A percentile compares a stretch with the other conserved stretches of the same genome.
Evolutionary conservation across 257 asterid genomes (phyloP).

Genomic region (Dorcoceras hygrometricum): DNA sequence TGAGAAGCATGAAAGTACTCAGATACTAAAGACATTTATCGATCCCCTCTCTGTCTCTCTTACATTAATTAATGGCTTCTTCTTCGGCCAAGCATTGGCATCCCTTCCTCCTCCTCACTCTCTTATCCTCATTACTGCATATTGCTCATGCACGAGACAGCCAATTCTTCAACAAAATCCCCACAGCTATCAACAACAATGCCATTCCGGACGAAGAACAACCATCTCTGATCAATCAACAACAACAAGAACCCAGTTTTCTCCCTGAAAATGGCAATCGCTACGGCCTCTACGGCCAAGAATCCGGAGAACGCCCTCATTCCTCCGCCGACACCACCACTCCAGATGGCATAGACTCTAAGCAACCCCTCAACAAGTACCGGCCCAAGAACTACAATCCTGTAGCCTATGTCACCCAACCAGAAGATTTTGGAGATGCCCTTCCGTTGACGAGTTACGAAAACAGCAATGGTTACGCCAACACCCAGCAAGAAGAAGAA

Average conservation of each 20-base stretch:
- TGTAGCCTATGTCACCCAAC: conserved; percentile 60
- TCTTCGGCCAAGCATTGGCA: conserved; percentile 33
- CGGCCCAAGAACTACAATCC: conserved; percentile 87
- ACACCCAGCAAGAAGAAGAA: conserved; percentile 27
- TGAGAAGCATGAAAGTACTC: too few relatives aligned
- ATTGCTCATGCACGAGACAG: conserved; percentile 63
- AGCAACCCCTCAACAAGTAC: conserved; percentile 40
- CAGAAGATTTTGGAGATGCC: conserved; percentile 38
- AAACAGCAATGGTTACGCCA: conserved; percentile 22
- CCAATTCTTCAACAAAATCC: conserved; percentile 76
- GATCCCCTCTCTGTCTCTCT: too few relatives aligned
- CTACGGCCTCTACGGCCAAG: conserved; percentile 79
- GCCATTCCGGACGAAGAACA: neutral
- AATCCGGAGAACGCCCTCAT: conserved; percentile 61
- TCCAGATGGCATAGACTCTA: conserved; percentile 18
- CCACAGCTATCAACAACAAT: conserved; percentile 27
- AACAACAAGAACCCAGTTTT: conserved; percentile 46
- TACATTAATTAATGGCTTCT: conserved; percentile 65
- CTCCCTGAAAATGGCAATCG: conserved; percentile 54
- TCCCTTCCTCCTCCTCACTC: conserved; percentile 42
- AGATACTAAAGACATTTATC: too few relatives aligned
- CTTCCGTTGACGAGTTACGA: conserved; percentile 7
- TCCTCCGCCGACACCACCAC: conserved; percentile 32
- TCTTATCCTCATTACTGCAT: conserved; percentile 38
- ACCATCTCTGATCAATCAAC: neutral